phyloP scores from a whole-genome alignment of 2,329 filamentous ascomycete genomes.

The Xylaria sp. region DNA sequence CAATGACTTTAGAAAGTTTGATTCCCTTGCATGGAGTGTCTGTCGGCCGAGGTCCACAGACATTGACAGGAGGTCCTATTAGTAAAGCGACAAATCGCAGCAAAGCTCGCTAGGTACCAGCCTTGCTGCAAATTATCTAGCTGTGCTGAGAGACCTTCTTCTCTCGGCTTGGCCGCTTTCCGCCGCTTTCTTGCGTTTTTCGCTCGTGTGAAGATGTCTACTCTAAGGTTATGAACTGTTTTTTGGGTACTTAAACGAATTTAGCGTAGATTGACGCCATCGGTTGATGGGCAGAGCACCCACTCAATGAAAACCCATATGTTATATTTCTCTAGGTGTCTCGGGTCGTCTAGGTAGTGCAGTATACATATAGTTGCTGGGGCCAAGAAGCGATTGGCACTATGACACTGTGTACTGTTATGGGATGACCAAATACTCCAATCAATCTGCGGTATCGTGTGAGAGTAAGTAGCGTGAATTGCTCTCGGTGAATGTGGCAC shows the following conservation, averaged over 20 bases:
- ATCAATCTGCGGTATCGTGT: background rate
- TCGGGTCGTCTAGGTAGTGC: no score
- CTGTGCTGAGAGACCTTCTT: conserved; percentile 24
- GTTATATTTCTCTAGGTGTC: no score
- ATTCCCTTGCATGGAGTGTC: conserved; percentile 3
- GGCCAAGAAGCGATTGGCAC: no score
- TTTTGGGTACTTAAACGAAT: background rate
- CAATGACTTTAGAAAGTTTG: background rate
- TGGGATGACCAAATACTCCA: no score
- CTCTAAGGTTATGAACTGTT: background rate
- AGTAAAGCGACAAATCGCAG: conserved; percentile 8
- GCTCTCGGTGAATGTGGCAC: background rate
- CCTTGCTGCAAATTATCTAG: conserved; percentile 7
- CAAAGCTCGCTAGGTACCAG: background rate
- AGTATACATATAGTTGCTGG: no score
- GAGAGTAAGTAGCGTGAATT: background rate
- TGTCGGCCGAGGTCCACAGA: conserved; percentile 13
- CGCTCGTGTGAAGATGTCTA: background rate
- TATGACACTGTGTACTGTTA: no score
- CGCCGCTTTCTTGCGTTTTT: background rate
- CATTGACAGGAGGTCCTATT: background rate
- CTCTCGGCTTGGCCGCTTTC: conserved; percentile 20
- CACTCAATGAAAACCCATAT: no score
- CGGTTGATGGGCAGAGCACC: no score
- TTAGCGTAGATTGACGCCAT: no score